Evolutionary conservation across 2,329 filamentous ascomycete species (phyloP), one percentile per base, ranked within the genome.

Genomic region (Coniochaeta prunicola): DNA sequence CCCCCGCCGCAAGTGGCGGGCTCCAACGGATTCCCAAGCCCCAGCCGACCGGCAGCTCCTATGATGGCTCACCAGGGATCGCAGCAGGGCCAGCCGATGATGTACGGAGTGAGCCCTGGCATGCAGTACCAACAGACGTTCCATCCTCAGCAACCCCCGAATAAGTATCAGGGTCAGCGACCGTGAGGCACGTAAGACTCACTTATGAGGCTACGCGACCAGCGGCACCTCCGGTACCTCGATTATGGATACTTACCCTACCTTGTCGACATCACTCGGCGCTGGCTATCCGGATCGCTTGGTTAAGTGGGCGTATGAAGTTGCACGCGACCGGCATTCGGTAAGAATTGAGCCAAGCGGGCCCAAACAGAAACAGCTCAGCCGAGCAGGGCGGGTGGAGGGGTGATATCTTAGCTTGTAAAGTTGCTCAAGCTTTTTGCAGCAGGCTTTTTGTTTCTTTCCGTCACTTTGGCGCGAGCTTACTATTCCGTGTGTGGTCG

Each of bases 51-150:
- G 30, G 71, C 78, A 21, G 91, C 94, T 13, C 88, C 91, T 1
- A 91, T 96, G 87, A 97, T 97, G 93, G 90, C 88, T 67, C 92
- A 92, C 64, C 91, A 96, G 75, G 91, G 91, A 58, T 97, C 92
- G 30, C 93, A 97, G 68, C 92, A 96, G 71, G 92, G 92, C 42
- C 91, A 96, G 70, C 85, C 77, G 67, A 84, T 79, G 26, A 61
- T 63, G 75, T 92, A 83, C 78, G 89, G 83, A 63, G 90, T 92
- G 87, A 89, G 87, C 67, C 88, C 88, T 48, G 86, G 80, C 57
- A 81, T 87, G 73, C 88, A 88, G 69, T 90, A 88, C 68, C 88
- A 86, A 67, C 89, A 91, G 69, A 88, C 89, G 57, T 92, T 88
- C 72, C 78, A 80, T 60, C 83, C 85, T 33, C 89, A 89, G 65